Evolutionary conservation across 257 asterid genomes (phyloP).

Genomic region (Solanum bukasovii): DNA sequence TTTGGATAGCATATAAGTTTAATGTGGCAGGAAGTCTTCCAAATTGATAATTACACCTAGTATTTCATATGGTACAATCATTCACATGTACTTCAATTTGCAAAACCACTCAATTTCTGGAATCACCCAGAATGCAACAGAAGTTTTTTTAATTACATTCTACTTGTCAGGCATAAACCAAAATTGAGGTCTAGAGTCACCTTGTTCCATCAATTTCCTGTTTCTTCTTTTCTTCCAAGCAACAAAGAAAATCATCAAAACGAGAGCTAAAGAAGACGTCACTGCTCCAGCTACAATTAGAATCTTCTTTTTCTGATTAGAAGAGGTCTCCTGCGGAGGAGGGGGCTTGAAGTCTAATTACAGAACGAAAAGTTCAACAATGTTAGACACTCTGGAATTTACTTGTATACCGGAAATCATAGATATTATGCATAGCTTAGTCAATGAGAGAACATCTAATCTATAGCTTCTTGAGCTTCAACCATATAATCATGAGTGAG

Average conservation of each 20-base stretch:
- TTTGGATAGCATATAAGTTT: neutral
- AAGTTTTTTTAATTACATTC: neutral
- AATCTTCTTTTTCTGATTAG: constrained; percentile 23
- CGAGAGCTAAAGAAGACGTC: constrained; percentile 9
- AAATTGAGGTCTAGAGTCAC: constrained; percentile 10
- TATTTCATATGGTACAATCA: neutral
- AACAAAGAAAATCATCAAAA: constrained; percentile 15
- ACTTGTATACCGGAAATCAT: neutral
- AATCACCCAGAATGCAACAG: neutral
- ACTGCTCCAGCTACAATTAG: constrained; percentile 25
- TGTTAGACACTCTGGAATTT: neutral
- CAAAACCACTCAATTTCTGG: neutral
- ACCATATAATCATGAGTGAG: neutral
- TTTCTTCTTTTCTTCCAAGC: constrained; percentile 28
- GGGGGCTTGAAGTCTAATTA: constrained; percentile 41
- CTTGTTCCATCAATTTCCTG: constrained; percentile 44
- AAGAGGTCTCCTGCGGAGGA: neutral
- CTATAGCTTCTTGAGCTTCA: neutral
- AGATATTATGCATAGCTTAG: neutral
- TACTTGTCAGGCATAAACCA: neutral
- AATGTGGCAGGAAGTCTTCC: neutral
- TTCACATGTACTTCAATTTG: neutral
- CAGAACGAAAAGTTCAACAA: neutral
- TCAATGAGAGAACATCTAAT: neutral
- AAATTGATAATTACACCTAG: neutral